Conservation (phyloP, 768 basidiomycete species). For the Mycena albidolilacea region DNA sequence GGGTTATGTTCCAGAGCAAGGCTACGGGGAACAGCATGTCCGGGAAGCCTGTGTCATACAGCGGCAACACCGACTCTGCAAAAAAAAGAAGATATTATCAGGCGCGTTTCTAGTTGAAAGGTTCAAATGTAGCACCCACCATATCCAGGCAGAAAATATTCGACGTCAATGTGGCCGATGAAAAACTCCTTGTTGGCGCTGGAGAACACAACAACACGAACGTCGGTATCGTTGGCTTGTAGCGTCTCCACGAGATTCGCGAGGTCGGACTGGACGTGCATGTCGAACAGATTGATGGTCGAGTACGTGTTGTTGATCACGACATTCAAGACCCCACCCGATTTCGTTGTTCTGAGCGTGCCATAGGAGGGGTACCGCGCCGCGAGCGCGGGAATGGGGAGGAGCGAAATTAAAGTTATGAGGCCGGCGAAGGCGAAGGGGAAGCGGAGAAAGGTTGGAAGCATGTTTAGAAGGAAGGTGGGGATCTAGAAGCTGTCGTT, state of each 20-base stretch:
- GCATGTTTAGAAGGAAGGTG: too few relatives aligned
- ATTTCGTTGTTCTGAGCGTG: constrained; percentile 13
- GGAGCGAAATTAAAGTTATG: not conserved
- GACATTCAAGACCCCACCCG: constrained; percentile 13
- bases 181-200: not conserved
- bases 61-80: constrained; percentile 11
- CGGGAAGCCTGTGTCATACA: constrained; percentile 9
- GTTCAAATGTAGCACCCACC: not conserved
- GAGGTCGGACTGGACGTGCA: constrained; percentile 14
- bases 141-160: constrained; percentile 11
- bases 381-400: not conserved
- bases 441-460: too few relatives aligned
- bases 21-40: constrained; percentile 30
- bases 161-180: constrained; percentile 25
- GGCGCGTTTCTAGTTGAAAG: too few relatives aligned
- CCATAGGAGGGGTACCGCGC: constrained; percentile 4
- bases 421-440: too few relatives aligned
- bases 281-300: constrained; percentile 13
- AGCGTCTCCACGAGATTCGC: constrained; percentile 26
- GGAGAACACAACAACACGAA: not conserved
- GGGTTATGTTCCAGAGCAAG: constrained; percentile 20
- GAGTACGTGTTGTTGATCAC: constrained; percentile 27
- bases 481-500: too few relatives aligned
- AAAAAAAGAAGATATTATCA: not conserved
- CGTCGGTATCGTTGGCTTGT: constrained; percentile 20